Conservation (phyloP, 2,329 filamentous ascomycete genomes). For the Harringtonia aguacate region DNA sequence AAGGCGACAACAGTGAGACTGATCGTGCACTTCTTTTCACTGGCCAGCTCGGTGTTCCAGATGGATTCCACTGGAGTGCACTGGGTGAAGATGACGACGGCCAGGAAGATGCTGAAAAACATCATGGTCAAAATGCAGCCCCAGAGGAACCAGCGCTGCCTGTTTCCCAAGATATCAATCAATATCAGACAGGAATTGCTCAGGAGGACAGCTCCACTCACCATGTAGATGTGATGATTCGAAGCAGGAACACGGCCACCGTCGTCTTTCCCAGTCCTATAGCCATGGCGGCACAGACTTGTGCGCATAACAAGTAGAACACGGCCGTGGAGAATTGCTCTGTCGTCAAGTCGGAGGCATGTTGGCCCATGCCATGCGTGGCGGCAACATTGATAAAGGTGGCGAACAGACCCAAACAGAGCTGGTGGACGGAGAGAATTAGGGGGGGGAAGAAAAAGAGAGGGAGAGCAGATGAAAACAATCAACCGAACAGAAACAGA, state of each 20-base stretch:
- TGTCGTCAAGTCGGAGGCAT: not conserved
- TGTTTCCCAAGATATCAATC: not conserved
- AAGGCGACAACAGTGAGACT: not conserved
- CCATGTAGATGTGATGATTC: not conserved
- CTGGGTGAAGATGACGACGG: not conserved
- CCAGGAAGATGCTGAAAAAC: not conserved
- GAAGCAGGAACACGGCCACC: not conserved
- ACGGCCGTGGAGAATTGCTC: not conserved
- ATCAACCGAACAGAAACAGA: no score
- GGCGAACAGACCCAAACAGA: not conserved
- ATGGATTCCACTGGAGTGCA: not conserved
- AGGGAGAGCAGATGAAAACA: no score
- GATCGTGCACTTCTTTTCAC: not conserved
- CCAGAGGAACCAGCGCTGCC: not conserved
- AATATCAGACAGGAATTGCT: not conserved
- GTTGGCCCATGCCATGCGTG: not conserved
- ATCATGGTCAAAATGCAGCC: not conserved
- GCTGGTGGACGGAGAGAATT: not conserved
- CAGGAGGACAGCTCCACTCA: no score
- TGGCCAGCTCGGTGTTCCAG: not conserved
- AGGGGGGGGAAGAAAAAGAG: no score
- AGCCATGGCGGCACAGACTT: not conserved
- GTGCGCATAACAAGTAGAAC: not conserved
- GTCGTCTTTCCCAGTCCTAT: not conserved
- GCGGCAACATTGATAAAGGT: not conserved